Base-by-base conservation (phyloP, 2,329 filamentous ascomycete species). In the Aspergillus tubingensis region DNA sequence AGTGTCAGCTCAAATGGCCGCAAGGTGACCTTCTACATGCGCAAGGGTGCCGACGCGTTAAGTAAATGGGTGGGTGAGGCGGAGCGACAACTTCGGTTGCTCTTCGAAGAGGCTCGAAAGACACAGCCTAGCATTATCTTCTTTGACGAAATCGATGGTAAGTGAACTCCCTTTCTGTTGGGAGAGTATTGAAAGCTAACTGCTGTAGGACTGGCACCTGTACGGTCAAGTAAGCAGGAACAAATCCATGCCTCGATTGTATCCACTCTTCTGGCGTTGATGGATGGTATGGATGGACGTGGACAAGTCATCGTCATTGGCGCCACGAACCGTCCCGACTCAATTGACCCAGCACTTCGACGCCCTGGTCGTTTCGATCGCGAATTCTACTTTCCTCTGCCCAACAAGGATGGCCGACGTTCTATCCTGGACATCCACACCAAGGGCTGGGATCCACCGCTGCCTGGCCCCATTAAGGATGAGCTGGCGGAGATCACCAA, bases 51-150 rank as follows among this genome's bases (percentile, higher is more conserved):
- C 23, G 95, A 99, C 83, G 93, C 93, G 15, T 81, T 99, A 63
- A 97, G 93, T 77, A 99, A 99, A 78, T 99, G 95, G 95, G 95
- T 99, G 55, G 95, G 95, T 73, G 95, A 99, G 77, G 95, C 96
- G 8, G 95, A 99, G 78, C 90, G 94, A 77, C 95, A 99, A 74
- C 85, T 99, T 57, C 88, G 95, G 49, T 80, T 98, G 59, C 83
- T 99, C 5, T 99, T 99, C 66, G 95, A 98, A 70, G 95, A 99
- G 77, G 95, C 95, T 15, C 86, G 94, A 63, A 95, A 92, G 75
- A 98, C 90, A 1, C 95, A 99, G 72, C 95, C 95, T 0, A 98
- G 94, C 75, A 99, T 99, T 77, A 99, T 99, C 75, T 99, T 99
- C 81, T 98, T 99, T 69, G 95, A 99, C 74, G 95, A 99, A 76